These are phyloP conservation scores for Mariannaea elegans DNA, from an alignment of 2,329 filamentous ascomycete species.

Conservation along the genomic window DNA sequence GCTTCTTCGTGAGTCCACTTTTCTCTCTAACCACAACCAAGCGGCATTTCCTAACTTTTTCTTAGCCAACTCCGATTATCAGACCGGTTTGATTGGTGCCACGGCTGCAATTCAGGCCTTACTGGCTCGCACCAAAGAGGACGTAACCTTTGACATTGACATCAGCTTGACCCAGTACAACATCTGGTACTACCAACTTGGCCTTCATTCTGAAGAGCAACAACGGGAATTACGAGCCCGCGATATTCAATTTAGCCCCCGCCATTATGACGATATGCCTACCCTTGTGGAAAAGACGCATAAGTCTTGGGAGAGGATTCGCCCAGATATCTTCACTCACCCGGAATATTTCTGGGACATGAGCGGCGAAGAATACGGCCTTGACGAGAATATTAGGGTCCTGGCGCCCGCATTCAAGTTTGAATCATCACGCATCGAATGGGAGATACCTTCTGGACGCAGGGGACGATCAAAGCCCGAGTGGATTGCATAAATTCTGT, in stretches of 20 bases:
- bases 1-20: constrained; percentile 25
- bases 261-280: constrained; percentile 37
- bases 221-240: constrained; percentile 22
- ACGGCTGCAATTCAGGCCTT: constrained; percentile 31
- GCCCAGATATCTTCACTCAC: constrained; percentile 10
- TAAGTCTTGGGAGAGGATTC: constrained; percentile 13
- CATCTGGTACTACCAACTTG: constrained; percentile 37
- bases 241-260: constrained; percentile 25
- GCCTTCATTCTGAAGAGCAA: constrained; percentile 28
- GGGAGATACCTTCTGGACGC: constrained; percentile 2
- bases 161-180: constrained; percentile 41
- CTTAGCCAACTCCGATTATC: constrained; percentile 37
- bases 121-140: constrained; percentile 25
- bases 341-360: constrained; percentile 23
- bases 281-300: constrained; percentile 12
- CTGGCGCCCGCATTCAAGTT: constrained; percentile 20
- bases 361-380: constrained; percentile 16
- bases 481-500: background rate
- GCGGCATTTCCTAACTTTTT: background rate
- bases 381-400: constrained; percentile 10
- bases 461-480: constrained; percentile 11
- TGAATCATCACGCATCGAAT: background rate
- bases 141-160: constrained; percentile 35
- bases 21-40: background rate
- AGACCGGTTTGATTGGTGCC: constrained; percentile 33